Conservation (phyloP, 2,329 filamentous ascomycete species). For the Cercospora janseana region DNA sequence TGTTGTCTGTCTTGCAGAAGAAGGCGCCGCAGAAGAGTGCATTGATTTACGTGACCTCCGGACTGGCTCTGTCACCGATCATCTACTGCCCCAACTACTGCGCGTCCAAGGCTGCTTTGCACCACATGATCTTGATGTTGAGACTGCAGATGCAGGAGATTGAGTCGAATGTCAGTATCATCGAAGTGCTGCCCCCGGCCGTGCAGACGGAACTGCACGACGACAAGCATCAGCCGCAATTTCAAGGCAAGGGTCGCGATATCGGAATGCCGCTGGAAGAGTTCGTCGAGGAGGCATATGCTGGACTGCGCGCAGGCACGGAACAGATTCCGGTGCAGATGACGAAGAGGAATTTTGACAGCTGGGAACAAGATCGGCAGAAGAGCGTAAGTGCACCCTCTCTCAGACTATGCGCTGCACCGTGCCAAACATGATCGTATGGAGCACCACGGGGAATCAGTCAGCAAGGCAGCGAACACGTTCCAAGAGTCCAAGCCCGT, state of each 20-base stretch:
- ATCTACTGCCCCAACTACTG: slow-evolving; percentile 53
- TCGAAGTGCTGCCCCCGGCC: slow-evolving; percentile 56
- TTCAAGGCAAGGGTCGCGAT: slow-evolving; percentile 44
- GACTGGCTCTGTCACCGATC: slow-evolving; percentile 52
- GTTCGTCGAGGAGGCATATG: slow-evolving; percentile 53
- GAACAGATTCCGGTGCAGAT: slow-evolving; percentile 54
- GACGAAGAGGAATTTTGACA: slow-evolving; percentile 46
- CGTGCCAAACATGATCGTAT: not conserved
- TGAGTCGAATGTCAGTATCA: slow-evolving; percentile 50
- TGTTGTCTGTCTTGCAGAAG: slow-evolving; percentile 51
- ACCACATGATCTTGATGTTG: slow-evolving; percentile 54
- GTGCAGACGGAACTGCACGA: slow-evolving; percentile 59
- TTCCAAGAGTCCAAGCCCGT: not conserved
- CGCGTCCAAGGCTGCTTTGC: slow-evolving; percentile 56
- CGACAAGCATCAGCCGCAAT: slow-evolving; percentile 54
- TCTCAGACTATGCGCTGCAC: not conserved
- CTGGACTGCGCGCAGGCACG: slow-evolving; percentile 46
- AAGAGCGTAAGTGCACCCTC: slow-evolving; percentile 29
- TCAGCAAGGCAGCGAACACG: not conserved
- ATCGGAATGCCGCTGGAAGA: slow-evolving; percentile 56
- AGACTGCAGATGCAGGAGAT: slow-evolving; percentile 51
- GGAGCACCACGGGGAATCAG: not conserved
- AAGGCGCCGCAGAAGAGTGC: slow-evolving; percentile 43
- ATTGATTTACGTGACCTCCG: slow-evolving; percentile 51
- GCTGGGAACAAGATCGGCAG: slow-evolving; percentile 49